Base-by-base conservation (phyloP, 768 basidiomycete genomes). In the Xerocomellus intermedius region DNA sequence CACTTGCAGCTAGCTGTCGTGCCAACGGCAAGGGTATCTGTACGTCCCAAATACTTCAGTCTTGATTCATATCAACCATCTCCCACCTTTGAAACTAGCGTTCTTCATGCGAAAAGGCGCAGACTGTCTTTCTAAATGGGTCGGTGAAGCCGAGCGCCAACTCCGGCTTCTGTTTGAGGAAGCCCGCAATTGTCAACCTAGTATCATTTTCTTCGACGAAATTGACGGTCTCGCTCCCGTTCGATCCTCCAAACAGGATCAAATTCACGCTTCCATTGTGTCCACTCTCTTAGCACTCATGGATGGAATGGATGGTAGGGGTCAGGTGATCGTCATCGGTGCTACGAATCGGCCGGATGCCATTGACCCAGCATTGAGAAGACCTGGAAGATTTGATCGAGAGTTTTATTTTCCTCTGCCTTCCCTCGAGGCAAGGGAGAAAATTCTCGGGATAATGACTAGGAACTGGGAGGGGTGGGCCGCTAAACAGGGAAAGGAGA, bases 51-150 rank as follows among this genome's bases (percentile, higher is more conserved):
- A 12, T 7, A 12, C 21, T 45, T n/a, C n/a, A 13, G 22, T 44
- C 26, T 33, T 43, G 21, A 44, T 54, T 38, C 33, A 1, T 38
- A n/a, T 21, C 24, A 24, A 10, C 19, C 28, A 50, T 30, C 47
- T 55, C 19, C 51, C 37, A 21, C 28, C 13, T 12, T 21, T 2
- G n/a, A 5, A 5, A 38, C 10, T 61, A 95, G 94, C 97, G 2
- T 99, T 99, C 78, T 99, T 96, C 79, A 98, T 99, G 97, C 88
- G 97, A 46, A 99, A 99, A 74, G 97, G 97, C 19, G 97, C 97
- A 33, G 97, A 99, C 72, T 92, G 91, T 61, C 79, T 98, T 28
- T 95, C 94, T 8, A 99, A 99, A 75, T 99, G 96, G 96, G 97
- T 99, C 13, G 97, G 97, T 49, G 97, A 99, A 74, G 96, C 97